Base-by-base conservation (phyloP, 768 basidiomycete species). In the Grammothele lineata region DNA sequence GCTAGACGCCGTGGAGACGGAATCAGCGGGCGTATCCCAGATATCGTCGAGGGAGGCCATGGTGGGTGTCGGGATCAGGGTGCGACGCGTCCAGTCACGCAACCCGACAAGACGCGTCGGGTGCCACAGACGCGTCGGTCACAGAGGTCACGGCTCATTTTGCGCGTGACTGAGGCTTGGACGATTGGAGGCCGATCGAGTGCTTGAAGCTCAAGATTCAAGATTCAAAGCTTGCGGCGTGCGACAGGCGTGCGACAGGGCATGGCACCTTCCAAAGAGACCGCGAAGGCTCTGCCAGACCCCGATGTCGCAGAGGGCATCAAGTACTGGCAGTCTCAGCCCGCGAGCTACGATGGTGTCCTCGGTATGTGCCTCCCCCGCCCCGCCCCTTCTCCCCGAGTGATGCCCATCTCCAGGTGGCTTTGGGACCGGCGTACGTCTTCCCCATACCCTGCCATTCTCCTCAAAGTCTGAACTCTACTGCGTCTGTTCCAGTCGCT, bases 331-430 rank as follows among this genome's bases (percentile, higher is more conserved):
- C 75, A 73, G 18, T 71, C 71, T 1, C 87, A 92, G 54, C 83
- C 87, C 7, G 88, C 93, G 3, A 87, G 70, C 50, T 77, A 87
- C 24, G 83, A 96, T 59, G 92, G 94, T 37, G 94, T 97, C 8
- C 77, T 97, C 22, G 94, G 91, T 62, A 64, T 57, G 69, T 37
- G 36, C 47, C 39, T 8, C 22, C 17, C 26, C 32, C 18, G n/a
- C 45, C 8, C 21, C 38, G 23, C 21, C 27, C 15, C 25, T 25
- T 25, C 24, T 43, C 32, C 3, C 35, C 23, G 37, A 43, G 43
- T 44, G 35, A 52, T 43, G 34, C 22, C 41, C 30, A 40, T 38
- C 26, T 51, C 10, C 48, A 77, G 75, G 75, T 32, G 75, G 75
- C 23, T 81, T 73, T 48, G 79, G 90, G 66, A 77, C 67, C 44